Conservation (phyloP, 1,284 basidiomycete species). For the Chiua sp. region DNA sequence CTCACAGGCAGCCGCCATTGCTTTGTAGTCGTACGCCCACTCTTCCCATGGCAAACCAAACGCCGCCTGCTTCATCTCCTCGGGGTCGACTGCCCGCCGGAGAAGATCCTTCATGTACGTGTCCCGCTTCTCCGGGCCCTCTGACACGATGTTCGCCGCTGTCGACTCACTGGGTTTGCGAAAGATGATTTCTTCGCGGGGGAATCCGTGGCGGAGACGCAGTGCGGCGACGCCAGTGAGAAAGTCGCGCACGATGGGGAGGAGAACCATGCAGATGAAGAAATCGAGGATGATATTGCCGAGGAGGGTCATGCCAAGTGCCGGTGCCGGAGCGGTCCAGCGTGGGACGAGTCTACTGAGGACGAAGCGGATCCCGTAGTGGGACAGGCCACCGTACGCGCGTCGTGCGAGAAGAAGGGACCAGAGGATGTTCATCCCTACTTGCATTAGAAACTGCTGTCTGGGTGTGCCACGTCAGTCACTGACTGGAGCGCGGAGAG, state of each 20-base stretch:
- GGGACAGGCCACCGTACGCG: constrained; percentile 26
- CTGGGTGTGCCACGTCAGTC: constrained; percentile 20
- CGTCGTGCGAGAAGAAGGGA: constrained; percentile 30
- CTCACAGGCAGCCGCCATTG: constrained; percentile 33
- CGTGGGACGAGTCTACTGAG: constrained; percentile 26
- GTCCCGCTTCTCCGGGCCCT: constrained; percentile 35
- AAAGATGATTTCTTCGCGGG: constrained; percentile 33
- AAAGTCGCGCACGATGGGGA: constrained; percentile 31
- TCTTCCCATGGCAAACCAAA: constrained; percentile 40
- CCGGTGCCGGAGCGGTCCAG: constrained; percentile 20
- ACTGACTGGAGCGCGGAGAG: too few relatives aligned
- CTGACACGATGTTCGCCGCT: constrained; percentile 27
- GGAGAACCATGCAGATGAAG: constrained; percentile 30
- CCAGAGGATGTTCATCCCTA: constrained; percentile 34
- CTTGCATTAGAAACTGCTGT: constrained; percentile 30
- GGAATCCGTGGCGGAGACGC: constrained; percentile 35
- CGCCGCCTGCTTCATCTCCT: constrained; percentile 30
- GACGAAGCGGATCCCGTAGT: constrained; percentile 34
- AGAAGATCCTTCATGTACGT: constrained; percentile 31
- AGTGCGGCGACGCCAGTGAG: constrained; percentile 22
- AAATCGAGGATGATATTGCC: constrained; percentile 32
- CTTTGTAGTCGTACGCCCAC: constrained; percentile 36
- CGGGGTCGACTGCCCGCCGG: constrained; percentile 33
- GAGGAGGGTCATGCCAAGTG: constrained; percentile 20
- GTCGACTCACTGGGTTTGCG: constrained; percentile 37